Evolutionary conservation across 192 early-diverging fungal genomes (phyloP).

Genomic region (Rhizophlyctis rosea): DNA sequence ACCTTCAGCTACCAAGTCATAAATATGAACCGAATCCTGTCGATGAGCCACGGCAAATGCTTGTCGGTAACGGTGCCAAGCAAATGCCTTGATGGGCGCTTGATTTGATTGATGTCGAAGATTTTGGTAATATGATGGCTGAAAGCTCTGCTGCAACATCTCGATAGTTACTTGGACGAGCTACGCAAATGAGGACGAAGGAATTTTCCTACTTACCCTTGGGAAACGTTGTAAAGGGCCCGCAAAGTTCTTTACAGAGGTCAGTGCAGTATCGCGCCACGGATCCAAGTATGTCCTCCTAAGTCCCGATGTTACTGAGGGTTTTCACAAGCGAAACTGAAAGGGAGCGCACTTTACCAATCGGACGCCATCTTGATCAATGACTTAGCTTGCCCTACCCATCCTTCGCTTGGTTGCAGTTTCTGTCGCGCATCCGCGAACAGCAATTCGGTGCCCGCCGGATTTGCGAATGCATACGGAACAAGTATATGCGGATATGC

Average conservation of each 20-base stretch:
- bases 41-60: constrained; percentile 68
- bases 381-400: not conserved
- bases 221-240: too few relatives aligned
- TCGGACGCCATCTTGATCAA: not conserved
- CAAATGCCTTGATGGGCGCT: constrained; percentile 51
- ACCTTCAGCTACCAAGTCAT: constrained; percentile 57
- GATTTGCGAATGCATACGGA: not conserved
- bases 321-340: not conserved
- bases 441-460: not conserved
- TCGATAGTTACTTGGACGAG: not conserved
- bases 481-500: constrained; percentile 1
- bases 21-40: constrained; percentile 65
- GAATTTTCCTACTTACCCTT: too few relatives aligned
- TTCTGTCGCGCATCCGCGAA: not conserved
- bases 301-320: not conserved
- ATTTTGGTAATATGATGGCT: not conserved
- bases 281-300: not conserved
- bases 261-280: not conserved
- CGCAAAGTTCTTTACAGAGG: not conserved
- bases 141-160: not conserved
- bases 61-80: constrained; percentile 72
- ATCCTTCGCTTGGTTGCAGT: not conserved
- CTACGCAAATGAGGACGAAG: not conserved
- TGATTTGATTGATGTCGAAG: not conserved
- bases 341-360: not conserved